Base-by-base conservation (phyloP, 768 basidiomycete genomes). In the Paxillus involutus region DNA sequence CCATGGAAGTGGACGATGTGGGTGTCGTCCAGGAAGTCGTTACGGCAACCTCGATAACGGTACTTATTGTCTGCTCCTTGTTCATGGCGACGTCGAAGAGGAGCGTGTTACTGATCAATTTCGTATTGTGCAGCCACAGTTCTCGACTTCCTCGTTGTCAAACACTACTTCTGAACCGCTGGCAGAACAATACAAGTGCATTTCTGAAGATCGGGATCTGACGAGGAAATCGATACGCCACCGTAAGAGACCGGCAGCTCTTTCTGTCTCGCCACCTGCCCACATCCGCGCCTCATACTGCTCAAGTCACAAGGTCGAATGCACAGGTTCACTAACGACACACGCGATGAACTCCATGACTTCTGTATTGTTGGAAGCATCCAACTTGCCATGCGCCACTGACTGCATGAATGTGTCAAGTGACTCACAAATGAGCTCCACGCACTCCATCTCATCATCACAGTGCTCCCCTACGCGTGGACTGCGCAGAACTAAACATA, bases 401-500 rank as follows among this genome's bases (percentile, higher is more conserved):
- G 57, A 56, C 13, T 59, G 61, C 36, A 26, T 61, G 55, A 57
- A 56, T 13, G 55, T 51, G 55, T 60, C 59, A n/a, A 49, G 59
- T 40, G 47, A 44, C 6, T 43, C 50, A 6, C 57, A 52, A 24
- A 55, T 53, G 55, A 52, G 46, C 43, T 62, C 68, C 37, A 64
- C 59, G 44, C 43, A 49, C 44, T 70, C 64, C 26, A 14, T 59
- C 39, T 58, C 63, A 1, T 67, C 70, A 1, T 68, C 64, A 26
- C 61, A 55, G 21, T 63, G 58, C 47, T 66, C 59, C 39, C 69
- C 70, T 55, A 59, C 44, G 16, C 73, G 67, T n/a, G 71, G 70
- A 13, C 59, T 79, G 11, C 75, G 75, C 47, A 74, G 76, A 51
- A 72, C 70, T 57, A 74, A 73, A 55, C 71, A 70, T 32, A 62